Conservation (phyloP, 2,329 filamentous ascomycete species). For the Chrysosporium queenslandicum region DNA sequence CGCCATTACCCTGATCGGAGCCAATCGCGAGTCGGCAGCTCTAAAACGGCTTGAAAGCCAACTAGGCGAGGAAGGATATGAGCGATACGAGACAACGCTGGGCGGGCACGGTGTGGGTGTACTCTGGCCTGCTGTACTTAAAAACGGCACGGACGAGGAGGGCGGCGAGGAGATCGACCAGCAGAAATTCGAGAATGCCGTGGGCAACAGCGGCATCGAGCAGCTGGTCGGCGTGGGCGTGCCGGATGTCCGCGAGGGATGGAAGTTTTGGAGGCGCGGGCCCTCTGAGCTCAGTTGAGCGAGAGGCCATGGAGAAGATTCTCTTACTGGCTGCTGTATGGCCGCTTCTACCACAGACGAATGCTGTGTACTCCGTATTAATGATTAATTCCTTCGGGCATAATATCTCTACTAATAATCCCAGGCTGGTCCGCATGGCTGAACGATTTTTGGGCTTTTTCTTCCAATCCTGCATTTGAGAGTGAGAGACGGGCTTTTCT, state of each 20-base stretch:
- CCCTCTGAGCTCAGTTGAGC: background rate
- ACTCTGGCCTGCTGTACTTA: constrained; percentile 81
- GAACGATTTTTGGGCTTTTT: background rate
- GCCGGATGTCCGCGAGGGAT: constrained; percentile 61
- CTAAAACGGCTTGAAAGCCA: constrained; percentile 55
- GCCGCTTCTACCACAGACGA: background rate
- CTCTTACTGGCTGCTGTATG: background rate
- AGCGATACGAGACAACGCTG: constrained; percentile 77
- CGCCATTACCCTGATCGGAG: constrained; percentile 79
- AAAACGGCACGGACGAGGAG: constrained; percentile 69
- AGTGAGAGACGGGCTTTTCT: background rate
- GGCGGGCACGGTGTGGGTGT: constrained; percentile 92
- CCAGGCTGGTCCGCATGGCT: constrained; percentile 4
- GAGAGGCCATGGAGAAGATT: background rate
- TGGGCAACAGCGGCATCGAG: constrained; percentile 78
- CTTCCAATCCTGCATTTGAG: background rate
- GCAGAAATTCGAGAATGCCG: constrained; percentile 74
- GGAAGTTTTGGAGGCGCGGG: constrained; percentile 67
- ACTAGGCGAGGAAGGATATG: constrained; percentile 62
- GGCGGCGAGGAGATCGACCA: constrained; percentile 89
- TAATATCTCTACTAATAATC: constrained; percentile 9
- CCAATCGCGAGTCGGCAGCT: constrained; percentile 48
- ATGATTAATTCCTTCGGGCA: background rate
- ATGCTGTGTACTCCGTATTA: constrained; percentile 1
- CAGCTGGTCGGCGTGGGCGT: constrained; percentile 70